Evolutionary conservation across 1,139 yeast species (phyloP), one percentile per base, ranked within the genome.

Genomic region (Kurtzmaniella natalensis): DNA sequence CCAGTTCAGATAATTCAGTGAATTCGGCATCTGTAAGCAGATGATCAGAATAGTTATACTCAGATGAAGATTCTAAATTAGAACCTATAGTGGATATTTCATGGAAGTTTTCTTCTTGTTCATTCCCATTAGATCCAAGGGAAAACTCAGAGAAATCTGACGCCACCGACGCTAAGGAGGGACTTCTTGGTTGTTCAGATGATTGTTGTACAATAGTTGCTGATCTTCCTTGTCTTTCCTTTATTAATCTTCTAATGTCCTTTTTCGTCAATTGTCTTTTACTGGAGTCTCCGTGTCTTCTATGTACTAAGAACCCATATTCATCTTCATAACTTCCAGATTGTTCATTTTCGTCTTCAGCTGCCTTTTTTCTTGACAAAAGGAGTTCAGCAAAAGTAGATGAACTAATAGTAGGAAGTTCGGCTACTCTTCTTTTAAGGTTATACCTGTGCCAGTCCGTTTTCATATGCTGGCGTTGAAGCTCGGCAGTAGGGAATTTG

Each of bases 391-490:
- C 88, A 64, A 86, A 87, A 7, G 80, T 68, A 38, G 85, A 88
- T 1, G 95, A 81, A 15, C 81, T 64, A 32, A 92, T 81, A 3
- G 95, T 81, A 2, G 89, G 81, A 43, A 92, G 64, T 31, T 77
- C 76, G 3, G 96, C 96, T 25, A 92, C 95, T 50, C 95, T 72
- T 58, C 98, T 74, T 59, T 92, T 92, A 53, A 92, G 71, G 53
- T 92, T 89, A 57, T 86, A 92, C 44, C 95, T 72, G 52, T 88
- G 96, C 96, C 96, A 89, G 42, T 89, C 96, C 1, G 95, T 81
- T 55, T 86, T 87, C 97, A 92, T 92, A 52, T 92, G 98, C 37
- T 72, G 69, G 47, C 97, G 71, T 62, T 92, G 98, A 42, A 78
- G 71, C 37, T 81, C 88, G 5, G 95, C 81, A 13, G 81, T 69